Base-by-base conservation (phyloP, 2,329 filamentous ascomycete genomes). In the Aureobasidium mangrovei region DNA sequence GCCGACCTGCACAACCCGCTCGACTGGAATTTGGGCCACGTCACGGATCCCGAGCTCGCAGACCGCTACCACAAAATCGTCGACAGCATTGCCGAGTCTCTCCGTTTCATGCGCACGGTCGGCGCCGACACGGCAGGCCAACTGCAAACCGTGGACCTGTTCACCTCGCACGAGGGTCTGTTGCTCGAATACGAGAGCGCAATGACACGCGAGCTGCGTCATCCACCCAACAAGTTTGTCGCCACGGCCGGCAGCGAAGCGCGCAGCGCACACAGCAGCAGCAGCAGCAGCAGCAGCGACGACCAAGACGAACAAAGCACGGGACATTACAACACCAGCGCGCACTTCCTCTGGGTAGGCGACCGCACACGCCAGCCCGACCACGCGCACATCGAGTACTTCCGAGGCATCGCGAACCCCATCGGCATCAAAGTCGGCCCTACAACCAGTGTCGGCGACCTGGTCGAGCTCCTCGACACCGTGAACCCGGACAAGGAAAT, bases 321-420 rank as follows among this genome's bases (percentile, higher is more conserved):
- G 64, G 83, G 84, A 64, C 94, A 88, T 79, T 97, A 94, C 74
- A 86, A 95, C 71, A 97, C 91, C 0, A 95, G 89, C 4, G 88
- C 89, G 0, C 93, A 98, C 69, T 97, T 98, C 75, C 80, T 98
- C 68, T 98, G 93, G 93, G 94, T 98, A 63, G 93, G 93, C 53
- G 93, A 98, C 70, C 87, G 93, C 60, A 98, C 93, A 2, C 83
- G 93, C 44, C 91, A 97, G 71, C 82, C 96, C 43, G 86, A 93
- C 66, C 88, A 91, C 62, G 91, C 86, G 0, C 93, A 98, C 70
- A 86, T 98, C 58, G 93, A 98, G 72, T 98, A 94, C 77, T 95
- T 97, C 79, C 86, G 93, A 43, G 93, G 93, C 56, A 86, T 98
- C 61, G 85, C 88, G 64, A 98, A 98, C 73, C 93, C 93, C 0